Evolutionary conservation across 768 basidiomycete species (phyloP), one percentile per base, ranked within the genome.

Genomic region (Grammothele lineata): DNA sequence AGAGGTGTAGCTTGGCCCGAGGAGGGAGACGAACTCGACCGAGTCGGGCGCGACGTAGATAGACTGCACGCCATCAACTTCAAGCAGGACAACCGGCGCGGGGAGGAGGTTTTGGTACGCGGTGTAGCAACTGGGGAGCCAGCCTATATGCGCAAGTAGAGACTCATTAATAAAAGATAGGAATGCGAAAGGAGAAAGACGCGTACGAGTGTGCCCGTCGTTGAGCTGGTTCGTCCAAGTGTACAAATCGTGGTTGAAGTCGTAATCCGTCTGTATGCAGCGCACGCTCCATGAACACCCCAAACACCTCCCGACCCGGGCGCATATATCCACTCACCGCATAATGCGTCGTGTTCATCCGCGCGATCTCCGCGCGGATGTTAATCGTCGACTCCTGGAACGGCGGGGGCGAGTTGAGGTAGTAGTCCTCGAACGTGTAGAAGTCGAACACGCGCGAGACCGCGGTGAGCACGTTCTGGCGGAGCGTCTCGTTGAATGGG

Each of bases 151-250:
- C 27, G 27, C 8, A 14, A 14, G 48, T 21, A 4, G 43, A 17
- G 18, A 41, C 49, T 25, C 26, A 39, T 35, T 14, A 9, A 22
- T 23, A 14, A 25, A 6, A 4, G 26, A 32, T 9, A 4, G 19
- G 14, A 14, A 22, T 26, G 12, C 19, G 19, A 14, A 21, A 36
- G 15, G 11, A n/a, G 17, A 19, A 50, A 47, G 27, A 4, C 32
- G 58, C 71, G 23, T 62, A 78, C 81, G 71, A 11, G 83, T 85
- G 56, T 83, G 83, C 5, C 82, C 82, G 56, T 83, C 81, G 56
- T 85, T 83, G 37, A 85, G 54, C 40, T 71, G 71, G 15, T 70
- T 78, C 0, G 72, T 74, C 49, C 80, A 74, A 43, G 78, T 68
- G 50, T 75, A 82, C 15, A 85, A 55, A 33, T 72, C 81, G 37